Base-by-base conservation (phyloP, 2,329 filamentous ascomycete species). In the Clonostachys solani region DNA sequence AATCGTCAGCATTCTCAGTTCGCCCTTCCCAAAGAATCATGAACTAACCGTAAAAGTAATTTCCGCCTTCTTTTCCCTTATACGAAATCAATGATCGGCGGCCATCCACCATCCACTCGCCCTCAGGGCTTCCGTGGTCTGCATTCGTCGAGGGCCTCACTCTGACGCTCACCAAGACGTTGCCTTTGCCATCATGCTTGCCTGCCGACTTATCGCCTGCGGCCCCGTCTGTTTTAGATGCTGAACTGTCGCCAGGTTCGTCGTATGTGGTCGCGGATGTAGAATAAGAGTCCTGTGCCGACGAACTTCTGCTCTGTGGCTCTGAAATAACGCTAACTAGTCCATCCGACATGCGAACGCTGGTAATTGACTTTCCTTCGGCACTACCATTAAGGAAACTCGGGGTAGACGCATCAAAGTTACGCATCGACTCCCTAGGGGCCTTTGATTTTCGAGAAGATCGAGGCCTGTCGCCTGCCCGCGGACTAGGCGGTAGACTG, bases 131-230 rank as follows among this genome's bases (percentile, higher is more conserved):
- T 48, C 75, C 73, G 41, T 81, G 80, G 47, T 77, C 80, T n/a
- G 75, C 74, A 19, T 76, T 81, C 5, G 81, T 77, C 68, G 96
- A 92, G 33, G 94, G 94, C 33, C 94, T 82, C 40, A 97, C 92
- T 61, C 94, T 83, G 36, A 99, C 92, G 62, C 94, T 97, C 56
- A 99, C 92, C 51, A 97, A 69, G 13, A 99, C 92, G 60, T 99
- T 99, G 45, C 94, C 94, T 65, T 96, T 97, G 47, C 78, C 81
- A 58, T 96, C 91, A 3, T 65, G 58, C 56, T 82, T 77, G 48
- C 82, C 80, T 47, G 66, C 51, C 49, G 69, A 74, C 63, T 71
- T 83, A 52, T 69, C 72, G 38, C 60, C 52, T 23, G 59, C 52
- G 33, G 55, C 55, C 44, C 60, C 59, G 17, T 67, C 65, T 5